Evolutionary conservation across 805 yeast species (phyloP), one percentile per base, ranked within the genome.

Genomic region (Sporopachydermia quercuum): DNA sequence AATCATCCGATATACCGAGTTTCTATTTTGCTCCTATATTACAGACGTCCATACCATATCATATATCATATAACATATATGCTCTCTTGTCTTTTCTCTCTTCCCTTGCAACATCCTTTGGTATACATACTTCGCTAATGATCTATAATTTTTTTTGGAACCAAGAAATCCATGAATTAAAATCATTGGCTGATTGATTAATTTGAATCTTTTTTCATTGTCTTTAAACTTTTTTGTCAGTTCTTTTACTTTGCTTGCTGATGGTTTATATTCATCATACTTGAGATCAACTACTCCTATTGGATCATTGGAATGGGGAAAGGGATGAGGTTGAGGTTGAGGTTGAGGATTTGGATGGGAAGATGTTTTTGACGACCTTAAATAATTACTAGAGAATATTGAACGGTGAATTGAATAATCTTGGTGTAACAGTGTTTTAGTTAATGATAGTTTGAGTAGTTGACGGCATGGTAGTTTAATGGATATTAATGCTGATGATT

Each of bases 111-210:
- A 11, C n/a, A 11, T 23, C 11, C 33, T 11, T 11, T 11, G 5
- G 6, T 34, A 34, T 34, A 8, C 38, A 14, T 36, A 36, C 38
- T 36, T 36, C 14, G 34, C 38, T n/a, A 36, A 14, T 5, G 61
- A 49, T 23, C 58, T 55, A 49, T 63, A 74, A 48, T 64, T 66
- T 39, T 57, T 60, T 34, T 58, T 59, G 3, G 68, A 63, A 0
- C 78, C 80, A 40, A 74, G 63, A 18, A 72, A 58, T 1, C 80
- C 80, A 49, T 74, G 80, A 11, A 74, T 47, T 49, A 72, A 50
- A 5, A 74, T 45, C 1, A 66, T 52, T 1, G 74, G 70, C n/a
- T 42, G 37, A 14, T 37, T 37, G 5, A 13, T 11, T 6, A 8
- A 6, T 6, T 8, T n/a, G n/a, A n/a, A n/a, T n/a, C n/a, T 19